These are phyloP conservation scores for Triangularia setosa DNA, from an alignment of 2,329 filamentous ascomycete genomes.

Conservation along the genomic window DNA sequence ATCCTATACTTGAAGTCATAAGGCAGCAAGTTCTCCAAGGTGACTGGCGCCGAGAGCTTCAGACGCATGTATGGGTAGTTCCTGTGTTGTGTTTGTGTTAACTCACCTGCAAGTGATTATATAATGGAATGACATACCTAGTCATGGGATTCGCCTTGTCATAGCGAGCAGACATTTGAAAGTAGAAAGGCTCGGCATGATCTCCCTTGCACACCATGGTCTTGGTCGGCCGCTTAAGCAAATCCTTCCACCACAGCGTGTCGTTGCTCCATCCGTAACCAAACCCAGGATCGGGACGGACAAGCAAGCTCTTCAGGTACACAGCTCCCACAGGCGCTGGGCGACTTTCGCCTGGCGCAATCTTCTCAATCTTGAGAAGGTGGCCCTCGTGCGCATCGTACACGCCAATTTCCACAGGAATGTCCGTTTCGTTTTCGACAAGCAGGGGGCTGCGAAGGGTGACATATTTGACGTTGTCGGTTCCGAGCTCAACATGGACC, in stretches of 20 bases:
- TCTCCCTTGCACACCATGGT: slow-evolving; percentile 89
- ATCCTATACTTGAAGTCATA: slow-evolving; percentile 99
- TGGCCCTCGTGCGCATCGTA: slow-evolving; percentile 85
- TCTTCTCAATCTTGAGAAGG: slow-evolving; percentile 95
- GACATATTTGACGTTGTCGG: slow-evolving; percentile 97
- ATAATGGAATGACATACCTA: slow-evolving; percentile 47
- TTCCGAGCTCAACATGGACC: slow-evolving; percentile 85
- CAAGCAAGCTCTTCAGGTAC: slow-evolving; percentile 80
- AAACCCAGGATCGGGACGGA: slow-evolving; percentile 92
- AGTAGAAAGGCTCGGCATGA: slow-evolving; percentile 87
- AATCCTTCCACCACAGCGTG: slow-evolving; percentile 85
- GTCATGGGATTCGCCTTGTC: slow-evolving; percentile 81
- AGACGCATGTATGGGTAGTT: slow-evolving; percentile 94
- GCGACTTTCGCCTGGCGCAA: slow-evolving; percentile 82
- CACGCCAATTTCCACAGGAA: slow-evolving; percentile 88
- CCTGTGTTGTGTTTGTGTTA: slow-evolving; percentile 41
- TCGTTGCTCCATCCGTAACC: slow-evolving; percentile 94
- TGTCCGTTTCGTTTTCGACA: slow-evolving; percentile 94
- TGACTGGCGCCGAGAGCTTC: slow-evolving; percentile 85
- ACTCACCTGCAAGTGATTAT: not conserved
- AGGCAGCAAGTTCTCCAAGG: slow-evolving; percentile 88
- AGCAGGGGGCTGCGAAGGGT: slow-evolving; percentile 88
- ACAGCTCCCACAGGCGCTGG: slow-evolving; percentile 90
- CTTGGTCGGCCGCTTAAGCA: slow-evolving; percentile 77
- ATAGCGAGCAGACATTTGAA: slow-evolving; percentile 85